Evolutionary conservation across 202 grass and related monocot species (phyloP).

Genomic region (Zizania palustris): DNA sequence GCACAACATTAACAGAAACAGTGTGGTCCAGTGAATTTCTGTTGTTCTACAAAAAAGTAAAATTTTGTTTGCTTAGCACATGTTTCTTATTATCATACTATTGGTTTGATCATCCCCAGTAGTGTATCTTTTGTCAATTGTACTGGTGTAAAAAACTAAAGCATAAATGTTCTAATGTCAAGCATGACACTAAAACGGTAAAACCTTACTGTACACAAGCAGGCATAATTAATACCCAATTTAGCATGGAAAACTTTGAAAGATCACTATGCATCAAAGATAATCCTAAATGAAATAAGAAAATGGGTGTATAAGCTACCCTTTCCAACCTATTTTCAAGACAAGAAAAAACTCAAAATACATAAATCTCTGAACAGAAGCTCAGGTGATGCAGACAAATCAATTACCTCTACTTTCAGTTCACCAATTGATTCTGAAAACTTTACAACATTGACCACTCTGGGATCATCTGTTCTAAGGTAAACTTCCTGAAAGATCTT

Average conservation of each 20-base stretch:
- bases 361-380: constrained; percentile 29
- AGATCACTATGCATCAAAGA: constrained; percentile 14
- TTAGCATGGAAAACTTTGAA: not conserved
- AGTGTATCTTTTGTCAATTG: constrained; percentile 12
- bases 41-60: not conserved
- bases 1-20: not conserved
- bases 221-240: not conserved
- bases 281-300: constrained; percentile 10
- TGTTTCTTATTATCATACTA: not conserved
- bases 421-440: constrained; percentile 95
- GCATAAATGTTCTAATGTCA: not conserved
- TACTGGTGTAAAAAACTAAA: not conserved
- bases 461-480: constrained; percentile 82
- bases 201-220: constrained; percentile 14
- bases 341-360: constrained; percentile 13
- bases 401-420: constrained; percentile 83
- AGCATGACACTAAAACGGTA: constrained; percentile 2
- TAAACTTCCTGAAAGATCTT: constrained; percentile 95
- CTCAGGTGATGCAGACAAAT: constrained; percentile 13
- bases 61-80: not conserved
- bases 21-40: constrained; percentile 2
- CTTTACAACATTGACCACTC: constrained; percentile 83
- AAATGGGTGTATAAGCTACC: constrained; percentile 3
- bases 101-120: not conserved
- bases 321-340: no score